Percentiles rank a stretch among this genome's conserved stretches.
Conservation (phyloP, 169 alveolate species). For the Babesia ovis region DNA sequence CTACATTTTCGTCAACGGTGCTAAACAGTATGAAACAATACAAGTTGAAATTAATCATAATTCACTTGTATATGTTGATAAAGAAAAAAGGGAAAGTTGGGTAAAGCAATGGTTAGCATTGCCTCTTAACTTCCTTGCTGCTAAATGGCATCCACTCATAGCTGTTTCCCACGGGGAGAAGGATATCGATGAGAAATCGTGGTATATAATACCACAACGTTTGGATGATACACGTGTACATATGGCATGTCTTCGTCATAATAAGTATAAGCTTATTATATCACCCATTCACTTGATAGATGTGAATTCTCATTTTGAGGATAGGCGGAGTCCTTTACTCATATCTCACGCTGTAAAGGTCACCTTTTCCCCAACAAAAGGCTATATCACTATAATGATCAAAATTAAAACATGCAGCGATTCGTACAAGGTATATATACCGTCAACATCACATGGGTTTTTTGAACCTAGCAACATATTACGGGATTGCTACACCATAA, state of each 20-base stretch:
- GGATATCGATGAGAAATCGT: background rate
- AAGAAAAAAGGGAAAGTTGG: background rate
- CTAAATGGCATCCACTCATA: background rate
- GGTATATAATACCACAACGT: background rate
- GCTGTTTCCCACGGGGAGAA: background rate
- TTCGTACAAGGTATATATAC: background rate
- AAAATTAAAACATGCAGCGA: background rate
- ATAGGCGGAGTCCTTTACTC: too few species aligned
- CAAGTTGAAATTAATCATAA: background rate
- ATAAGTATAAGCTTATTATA: too few species aligned
- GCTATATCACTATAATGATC: background rate
- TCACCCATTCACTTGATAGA: too few species aligned
- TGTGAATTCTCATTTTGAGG: too few species aligned
- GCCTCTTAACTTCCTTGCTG: background rate
- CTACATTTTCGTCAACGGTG: background rate
- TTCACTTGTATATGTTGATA: too few species aligned
- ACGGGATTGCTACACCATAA: background rate
- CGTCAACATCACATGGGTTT: too few species aligned
- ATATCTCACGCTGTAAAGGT: too few species aligned
- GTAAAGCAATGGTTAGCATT: background rate
- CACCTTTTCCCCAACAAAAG: too few species aligned
- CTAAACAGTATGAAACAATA: background rate
- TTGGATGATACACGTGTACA: too few species aligned
- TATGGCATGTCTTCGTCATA: too few species aligned
- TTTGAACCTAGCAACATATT: too few species aligned